Evolutionary conservation across 257 asterid species (phyloP).

Genomic region (Fraxinus quadrangulata): DNA sequence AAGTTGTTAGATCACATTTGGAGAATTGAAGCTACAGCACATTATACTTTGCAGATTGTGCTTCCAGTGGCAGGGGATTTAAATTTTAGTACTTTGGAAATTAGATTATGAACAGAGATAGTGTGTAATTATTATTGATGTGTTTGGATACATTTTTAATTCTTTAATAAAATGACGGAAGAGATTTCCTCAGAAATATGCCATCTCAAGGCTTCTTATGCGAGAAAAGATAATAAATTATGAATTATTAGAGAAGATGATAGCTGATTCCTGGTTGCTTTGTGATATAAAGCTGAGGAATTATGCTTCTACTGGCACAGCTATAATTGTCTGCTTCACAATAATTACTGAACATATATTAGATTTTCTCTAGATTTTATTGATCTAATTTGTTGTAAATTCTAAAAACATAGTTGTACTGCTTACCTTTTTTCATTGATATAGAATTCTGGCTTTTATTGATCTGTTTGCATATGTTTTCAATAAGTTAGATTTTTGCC

Average conservation of each 20-base stretch:
- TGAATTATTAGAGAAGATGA: neutral
- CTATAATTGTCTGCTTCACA: neutral
- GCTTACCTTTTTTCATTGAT: conserved; percentile 6
- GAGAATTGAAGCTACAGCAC: neutral
- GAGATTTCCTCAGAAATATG: neutral
- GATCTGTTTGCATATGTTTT: conserved; percentile 18
- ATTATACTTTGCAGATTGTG: neutral
- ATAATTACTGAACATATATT: neutral
- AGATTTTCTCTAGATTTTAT: neutral
- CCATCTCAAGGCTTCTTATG: neutral
- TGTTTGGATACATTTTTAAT: neutral
- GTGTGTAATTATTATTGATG: neutral
- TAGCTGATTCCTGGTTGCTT: neutral
- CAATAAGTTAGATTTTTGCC: conserved; percentile 4
- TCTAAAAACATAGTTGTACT: neutral
- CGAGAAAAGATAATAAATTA: neutral
- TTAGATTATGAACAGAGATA: neutral
- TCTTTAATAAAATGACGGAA: neutral
- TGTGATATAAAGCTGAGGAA: neutral
- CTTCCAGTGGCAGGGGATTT: neutral
- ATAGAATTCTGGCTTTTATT: conserved; percentile 15
- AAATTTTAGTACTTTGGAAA: neutral
- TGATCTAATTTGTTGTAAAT: neutral
- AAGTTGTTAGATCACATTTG: neutral
- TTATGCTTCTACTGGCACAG: neutral